Percentiles rank a stretch among this genome's conserved stretches.
phyloP scores from a whole-genome alignment of 805 yeast species.

The Kodamaea kaohsiungensis region DNA sequence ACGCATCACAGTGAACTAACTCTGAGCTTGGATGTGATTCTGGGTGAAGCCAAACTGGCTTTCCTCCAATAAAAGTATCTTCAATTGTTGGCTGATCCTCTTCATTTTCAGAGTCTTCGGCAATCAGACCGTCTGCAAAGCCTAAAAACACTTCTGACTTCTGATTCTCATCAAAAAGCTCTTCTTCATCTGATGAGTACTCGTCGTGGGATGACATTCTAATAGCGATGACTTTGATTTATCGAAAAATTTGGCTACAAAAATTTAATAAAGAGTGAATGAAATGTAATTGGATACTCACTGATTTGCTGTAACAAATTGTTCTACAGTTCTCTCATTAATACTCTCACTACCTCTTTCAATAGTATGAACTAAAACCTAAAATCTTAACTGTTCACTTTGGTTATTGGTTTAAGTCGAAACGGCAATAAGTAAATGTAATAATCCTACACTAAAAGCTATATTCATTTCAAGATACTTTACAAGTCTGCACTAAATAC shows the following conservation, averaged over 20 bases:
- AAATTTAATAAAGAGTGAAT: too few relatives aligned
- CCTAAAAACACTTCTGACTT: constrained; percentile 56
- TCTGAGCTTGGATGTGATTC: constrained; percentile 56
- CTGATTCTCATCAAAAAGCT: constrained; percentile 27
- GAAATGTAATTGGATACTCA: too few relatives aligned
- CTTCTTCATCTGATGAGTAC: constrained; percentile 57
- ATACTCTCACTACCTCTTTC: too few relatives aligned
- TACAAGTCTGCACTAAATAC: neutral
- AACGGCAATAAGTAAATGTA: too few relatives aligned
- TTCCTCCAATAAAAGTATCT: constrained; percentile 84
- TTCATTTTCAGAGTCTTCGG: constrained; percentile 39
- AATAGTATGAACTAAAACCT: too few relatives aligned
- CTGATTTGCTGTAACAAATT: too few relatives aligned
- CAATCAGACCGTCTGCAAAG: constrained; percentile 57
- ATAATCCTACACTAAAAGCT: too few relatives aligned
- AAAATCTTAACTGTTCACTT: too few relatives aligned
- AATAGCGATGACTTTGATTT: neutral
- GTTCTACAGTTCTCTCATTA: too few relatives aligned
- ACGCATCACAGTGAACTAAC: constrained; percentile 62
- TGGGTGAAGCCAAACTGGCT: constrained; percentile 63
- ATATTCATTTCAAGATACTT: too few relatives aligned
- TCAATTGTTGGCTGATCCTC: constrained; percentile 38
- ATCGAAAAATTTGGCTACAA: neutral
- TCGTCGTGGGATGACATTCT: constrained; percentile 41
- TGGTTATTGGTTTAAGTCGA: too few relatives aligned